Base-by-base conservation (phyloP, 495 filamentous ascomycete species). In the Astrocystis sublimbata region DNA sequence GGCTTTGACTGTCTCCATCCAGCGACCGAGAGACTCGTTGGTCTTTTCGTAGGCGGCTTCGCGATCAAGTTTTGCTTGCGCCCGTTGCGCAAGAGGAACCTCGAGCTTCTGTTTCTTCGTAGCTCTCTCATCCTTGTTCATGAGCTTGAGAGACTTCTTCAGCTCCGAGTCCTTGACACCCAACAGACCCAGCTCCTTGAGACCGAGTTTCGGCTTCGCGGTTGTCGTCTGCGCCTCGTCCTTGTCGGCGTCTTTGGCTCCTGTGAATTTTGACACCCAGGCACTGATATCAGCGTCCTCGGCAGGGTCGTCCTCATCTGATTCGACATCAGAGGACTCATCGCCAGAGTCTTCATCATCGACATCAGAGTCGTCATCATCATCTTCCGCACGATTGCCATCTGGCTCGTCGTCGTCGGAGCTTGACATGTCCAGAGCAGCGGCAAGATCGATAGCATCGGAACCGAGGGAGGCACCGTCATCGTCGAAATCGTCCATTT, bases 1-100 rank as follows among this genome's bases (percentile, higher is more conserved):
- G 28, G 91, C 86, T 73, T 96, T 96, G 67, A 98, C 92, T 0
- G 96, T 97, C 52, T 96, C 93, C 19, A 88, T 85, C 94, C 94
- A 98, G 62, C 91, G 86, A 60, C 89, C 87, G 24, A 98, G 78
- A 0, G 92, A 92, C 73, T 97, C 88, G 68, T 92, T 97, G 43
- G 92, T 93, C 78, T 96, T 91, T 31, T 92, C 85, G 70, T 92
- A 96, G 1, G 94, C 94, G 13, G 86, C 93, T 52, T 75, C 73
- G n/a, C 94, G 90, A 66, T 97, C 88, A 5, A 97, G 73, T 47
- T 87, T 86, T 69, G 96, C 93, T 69, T 98, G 92, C 64, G 96
- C 90, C 46, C 94, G 86, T 70, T 92, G 96, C 3, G 93, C 83
- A 12, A 97, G 82, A 31, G 96, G 93, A 9, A 91, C 88, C 23